Conservation (phyloP, 2,329 filamentous ascomycete genomes). For the Emydomyces testavorans region DNA sequence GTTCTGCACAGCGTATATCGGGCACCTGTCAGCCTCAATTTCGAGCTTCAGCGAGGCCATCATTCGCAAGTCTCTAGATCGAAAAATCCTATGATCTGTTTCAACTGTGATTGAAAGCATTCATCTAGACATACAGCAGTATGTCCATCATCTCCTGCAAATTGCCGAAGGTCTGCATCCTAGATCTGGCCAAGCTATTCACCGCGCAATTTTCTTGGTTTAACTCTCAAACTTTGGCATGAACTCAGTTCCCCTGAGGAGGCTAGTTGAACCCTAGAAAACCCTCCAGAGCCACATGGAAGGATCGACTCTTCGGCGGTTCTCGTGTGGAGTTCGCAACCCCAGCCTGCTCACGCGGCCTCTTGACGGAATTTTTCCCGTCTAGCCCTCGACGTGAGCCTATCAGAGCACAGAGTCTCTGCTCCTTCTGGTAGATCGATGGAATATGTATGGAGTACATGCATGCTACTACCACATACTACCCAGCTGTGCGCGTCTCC, state of each 20-base stretch:
- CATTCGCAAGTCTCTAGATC: too few relatives aligned
- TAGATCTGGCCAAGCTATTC: too few relatives aligned
- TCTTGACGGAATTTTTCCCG: constrained; percentile 3
- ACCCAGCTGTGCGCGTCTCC: constrained; percentile 3
- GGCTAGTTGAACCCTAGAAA: background rate
- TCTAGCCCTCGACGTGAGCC: background rate
- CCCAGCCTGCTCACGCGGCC: constrained; percentile 4
- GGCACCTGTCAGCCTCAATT: too few relatives aligned
- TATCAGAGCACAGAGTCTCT: background rate
- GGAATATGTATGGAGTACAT: background rate
- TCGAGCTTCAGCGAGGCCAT: too few relatives aligned
- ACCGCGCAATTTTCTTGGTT: background rate
- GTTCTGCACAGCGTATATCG: too few relatives aligned
- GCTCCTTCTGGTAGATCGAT: background rate
- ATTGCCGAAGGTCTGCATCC: too few relatives aligned
- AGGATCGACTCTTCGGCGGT: background rate
- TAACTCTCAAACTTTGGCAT: background rate
- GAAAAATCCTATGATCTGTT: too few relatives aligned
- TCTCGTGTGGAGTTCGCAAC: constrained; percentile 2
- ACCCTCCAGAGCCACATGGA: constrained; percentile 9
- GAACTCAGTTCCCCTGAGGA: background rate
- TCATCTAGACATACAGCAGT: too few relatives aligned
- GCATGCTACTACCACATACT: background rate
- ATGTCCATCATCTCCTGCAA: too few relatives aligned
- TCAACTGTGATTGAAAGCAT: too few relatives aligned